These are phyloP conservation scores for Chaetothyriales sp. DNA, from an alignment of 2,329 filamentous ascomycete species.

Conservation along the genomic window DNA sequence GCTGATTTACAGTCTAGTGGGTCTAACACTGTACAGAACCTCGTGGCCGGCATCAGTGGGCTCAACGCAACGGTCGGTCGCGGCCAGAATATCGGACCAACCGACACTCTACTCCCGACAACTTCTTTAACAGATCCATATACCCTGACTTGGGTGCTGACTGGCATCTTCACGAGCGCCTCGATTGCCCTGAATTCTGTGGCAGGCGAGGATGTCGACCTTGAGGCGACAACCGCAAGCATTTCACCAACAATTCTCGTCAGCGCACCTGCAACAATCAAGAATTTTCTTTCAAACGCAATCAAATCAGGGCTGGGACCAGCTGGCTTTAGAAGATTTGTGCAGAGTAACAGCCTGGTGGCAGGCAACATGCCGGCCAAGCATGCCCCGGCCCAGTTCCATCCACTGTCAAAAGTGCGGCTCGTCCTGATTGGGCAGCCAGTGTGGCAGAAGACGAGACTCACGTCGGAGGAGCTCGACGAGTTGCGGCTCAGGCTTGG, in stretches of 20 bases:
- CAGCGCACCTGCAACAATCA: constrained; percentile 47
- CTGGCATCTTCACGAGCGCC: constrained; percentile 70
- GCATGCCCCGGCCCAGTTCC: constrained; percentile 34
- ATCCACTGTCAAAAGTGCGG: constrained; percentile 53
- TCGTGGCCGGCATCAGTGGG: constrained; percentile 74
- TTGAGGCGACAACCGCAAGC: constrained; percentile 59
- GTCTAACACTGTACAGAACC: constrained; percentile 39
- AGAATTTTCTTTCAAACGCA: constrained; percentile 50
- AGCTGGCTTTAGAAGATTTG: constrained; percentile 26
- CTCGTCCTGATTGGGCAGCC: constrained; percentile 69
- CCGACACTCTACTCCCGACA: constrained; percentile 73
- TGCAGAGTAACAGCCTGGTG: constrained; percentile 48
- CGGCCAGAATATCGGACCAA: constrained; percentile 55
- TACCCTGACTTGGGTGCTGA: constrained; percentile 64
- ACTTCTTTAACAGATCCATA: constrained; percentile 70
- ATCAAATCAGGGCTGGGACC: constrained; percentile 29
- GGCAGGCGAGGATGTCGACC: constrained; percentile 56
- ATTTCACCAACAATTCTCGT: constrained; percentile 54
- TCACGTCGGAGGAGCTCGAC: constrained; percentile 58
- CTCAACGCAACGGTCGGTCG: constrained; percentile 64
- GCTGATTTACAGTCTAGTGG: constrained; percentile 8
- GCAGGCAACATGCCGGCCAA: constrained; percentile 48
- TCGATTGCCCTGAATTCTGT: constrained; percentile 84
- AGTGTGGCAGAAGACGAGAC: constrained; percentile 42
- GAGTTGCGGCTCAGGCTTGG: constrained; percentile 71